Evolutionary conservation across 805 yeast genomes (phyloP).

Genomic region (Lachancea waltii): DNA sequence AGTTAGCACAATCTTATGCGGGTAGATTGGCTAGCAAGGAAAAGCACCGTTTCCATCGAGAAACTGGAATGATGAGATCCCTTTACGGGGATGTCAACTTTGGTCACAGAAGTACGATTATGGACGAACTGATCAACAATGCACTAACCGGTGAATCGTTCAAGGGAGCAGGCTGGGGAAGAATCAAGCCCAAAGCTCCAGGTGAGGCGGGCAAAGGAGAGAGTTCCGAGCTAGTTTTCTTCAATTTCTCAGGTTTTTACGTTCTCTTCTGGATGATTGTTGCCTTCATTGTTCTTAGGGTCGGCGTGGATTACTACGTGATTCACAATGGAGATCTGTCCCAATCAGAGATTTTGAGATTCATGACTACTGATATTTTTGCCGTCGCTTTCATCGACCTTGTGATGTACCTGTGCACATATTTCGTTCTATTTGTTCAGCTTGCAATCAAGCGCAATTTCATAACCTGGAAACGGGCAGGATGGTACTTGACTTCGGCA

Average conservation of each 20-base stretch:
- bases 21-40: conserved; percentile 18
- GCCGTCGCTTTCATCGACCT: conserved; percentile 71
- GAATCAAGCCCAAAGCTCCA: conserved; percentile 10
- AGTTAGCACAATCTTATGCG: conserved; percentile 8
- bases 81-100: conserved; percentile 52
- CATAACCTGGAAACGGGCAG: conserved; percentile 57
- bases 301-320: conserved; percentile 47
- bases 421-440: conserved; percentile 57
- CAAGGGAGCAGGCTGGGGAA: conserved; percentile 29
- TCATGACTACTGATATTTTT: conserved; percentile 54
- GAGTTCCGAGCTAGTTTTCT: neutral
- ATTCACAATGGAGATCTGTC: conserved; percentile 33
- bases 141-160: conserved; percentile 26
- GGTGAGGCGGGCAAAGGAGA: neutral
- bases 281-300: conserved; percentile 47
- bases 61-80: conserved; percentile 35
- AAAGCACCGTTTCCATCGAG: conserved; percentile 19
- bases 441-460: conserved; percentile 38
- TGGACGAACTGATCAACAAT: conserved; percentile 39
- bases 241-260: conserved; percentile 67
- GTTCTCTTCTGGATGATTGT: conserved; percentile 72
- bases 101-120: conserved; percentile 39
- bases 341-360: conserved; percentile 48
- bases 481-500: conserved; percentile 55
- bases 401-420: conserved; percentile 63